Conservation (phyloP, 106 monocot genomes). For the Phalaenopsis equestris region DNA sequence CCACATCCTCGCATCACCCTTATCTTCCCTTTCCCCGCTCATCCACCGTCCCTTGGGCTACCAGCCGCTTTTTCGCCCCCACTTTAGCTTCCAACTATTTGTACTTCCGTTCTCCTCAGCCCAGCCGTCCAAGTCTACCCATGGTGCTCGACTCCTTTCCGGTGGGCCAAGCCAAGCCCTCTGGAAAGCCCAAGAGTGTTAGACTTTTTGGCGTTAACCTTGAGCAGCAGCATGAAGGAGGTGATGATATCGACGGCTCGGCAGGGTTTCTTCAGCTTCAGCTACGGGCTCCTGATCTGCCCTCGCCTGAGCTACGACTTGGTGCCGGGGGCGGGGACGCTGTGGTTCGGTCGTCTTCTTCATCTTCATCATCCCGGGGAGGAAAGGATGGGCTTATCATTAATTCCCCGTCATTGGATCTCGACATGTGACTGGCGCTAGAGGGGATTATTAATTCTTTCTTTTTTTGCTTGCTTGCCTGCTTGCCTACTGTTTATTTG, state of each 20-base stretch:
- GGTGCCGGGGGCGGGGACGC: not conserved
- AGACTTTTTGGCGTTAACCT: slow-evolving; percentile 9
- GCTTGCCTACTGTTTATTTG: not conserved
- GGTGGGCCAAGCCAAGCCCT: not conserved
- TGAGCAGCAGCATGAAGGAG: not conserved
- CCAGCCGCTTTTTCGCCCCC: not conserved
- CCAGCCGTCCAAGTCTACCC: not conserved
- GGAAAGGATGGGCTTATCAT: not conserved
- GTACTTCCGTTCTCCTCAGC: slow-evolving; percentile 6
- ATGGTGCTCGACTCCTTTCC: slow-evolving; percentile 9
- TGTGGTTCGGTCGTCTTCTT: not conserved
- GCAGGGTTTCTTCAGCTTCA: not conserved
- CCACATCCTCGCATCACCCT: not conserved
- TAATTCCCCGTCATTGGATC: not conserved
- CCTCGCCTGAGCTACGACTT: not conserved
- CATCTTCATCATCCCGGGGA: not conserved
- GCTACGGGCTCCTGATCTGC: not conserved
- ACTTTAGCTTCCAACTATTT: not conserved
- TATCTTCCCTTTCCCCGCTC: slow-evolving; percentile 10
- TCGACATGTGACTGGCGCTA: not conserved
- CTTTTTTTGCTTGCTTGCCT: not conserved
- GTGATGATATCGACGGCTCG: not conserved
- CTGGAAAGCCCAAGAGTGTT: slow-evolving; percentile 2
- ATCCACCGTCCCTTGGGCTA: slow-evolving; percentile 3
- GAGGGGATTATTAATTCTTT: not conserved